These are phyloP conservation scores for Alternaria incomplexa DNA, from an alignment of 2,329 filamentous ascomycete genomes.

Conservation along the genomic window DNA sequence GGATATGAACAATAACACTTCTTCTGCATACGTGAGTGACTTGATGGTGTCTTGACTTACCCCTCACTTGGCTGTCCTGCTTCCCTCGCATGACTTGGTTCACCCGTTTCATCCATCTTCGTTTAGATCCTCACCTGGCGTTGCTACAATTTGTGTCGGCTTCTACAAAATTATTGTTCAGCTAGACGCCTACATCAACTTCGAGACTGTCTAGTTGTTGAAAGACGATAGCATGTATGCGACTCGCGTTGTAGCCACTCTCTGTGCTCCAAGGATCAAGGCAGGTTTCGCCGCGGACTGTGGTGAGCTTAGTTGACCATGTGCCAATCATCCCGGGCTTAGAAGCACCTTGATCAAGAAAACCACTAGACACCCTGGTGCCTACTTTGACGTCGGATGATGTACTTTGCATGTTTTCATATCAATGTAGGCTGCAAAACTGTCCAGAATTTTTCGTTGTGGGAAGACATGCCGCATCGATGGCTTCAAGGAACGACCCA, in stretches of 20 bases:
- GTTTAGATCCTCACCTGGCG: neutral
- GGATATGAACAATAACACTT: slow-evolving; percentile 21
- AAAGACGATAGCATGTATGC: neutral
- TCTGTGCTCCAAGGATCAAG: neutral
- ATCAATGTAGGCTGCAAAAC: neutral
- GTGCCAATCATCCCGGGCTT: neutral
- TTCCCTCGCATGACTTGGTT: neutral
- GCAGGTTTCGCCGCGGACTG: neutral
- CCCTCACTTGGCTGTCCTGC: neutral
- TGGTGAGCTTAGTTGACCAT: neutral
- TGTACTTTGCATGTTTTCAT: neutral
- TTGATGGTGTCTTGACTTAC: neutral
- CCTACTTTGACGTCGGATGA: neutral
- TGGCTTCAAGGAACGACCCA: slow-evolving; percentile 3
- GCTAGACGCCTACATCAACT: neutral
- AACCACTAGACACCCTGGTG: neutral
- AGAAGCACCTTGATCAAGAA: too few relatives aligned
- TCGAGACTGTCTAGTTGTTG: neutral
- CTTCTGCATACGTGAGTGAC: neutral
- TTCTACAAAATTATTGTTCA: neutral
- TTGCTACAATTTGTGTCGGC: neutral
- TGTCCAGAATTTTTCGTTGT: neutral
- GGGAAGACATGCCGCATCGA: neutral
- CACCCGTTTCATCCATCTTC: neutral
- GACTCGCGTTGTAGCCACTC: accelerated